These are phyloP conservation scores for Lentinus tigrinus DNA, from an alignment of 768 basidiomycete genomes.

Conservation along the genomic window DNA sequence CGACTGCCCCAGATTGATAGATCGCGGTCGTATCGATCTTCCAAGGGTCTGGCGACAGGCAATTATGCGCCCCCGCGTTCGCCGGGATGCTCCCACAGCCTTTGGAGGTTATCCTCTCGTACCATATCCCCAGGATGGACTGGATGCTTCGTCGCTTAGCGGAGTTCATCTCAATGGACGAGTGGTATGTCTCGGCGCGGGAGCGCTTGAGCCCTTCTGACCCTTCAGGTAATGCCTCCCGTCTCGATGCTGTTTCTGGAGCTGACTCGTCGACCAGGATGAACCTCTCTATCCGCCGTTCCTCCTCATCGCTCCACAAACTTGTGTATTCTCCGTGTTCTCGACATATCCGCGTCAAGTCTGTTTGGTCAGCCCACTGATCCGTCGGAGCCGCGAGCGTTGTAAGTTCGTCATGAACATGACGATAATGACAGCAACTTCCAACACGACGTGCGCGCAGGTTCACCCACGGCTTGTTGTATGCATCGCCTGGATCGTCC, in stretches of 20 bases:
- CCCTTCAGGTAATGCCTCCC: background rate
- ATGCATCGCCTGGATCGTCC: background rate
- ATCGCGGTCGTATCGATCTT: constrained; percentile 1
- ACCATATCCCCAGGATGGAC: too few relatives aligned
- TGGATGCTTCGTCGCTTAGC: too few relatives aligned
- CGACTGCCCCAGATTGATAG: background rate
- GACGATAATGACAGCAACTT: background rate
- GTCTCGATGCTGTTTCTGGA: background rate
- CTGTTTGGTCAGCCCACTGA: background rate
- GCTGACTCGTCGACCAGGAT: background rate
- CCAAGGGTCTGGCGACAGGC: background rate
- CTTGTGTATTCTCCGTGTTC: background rate
- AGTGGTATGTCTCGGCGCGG: background rate
- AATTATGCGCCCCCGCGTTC: background rate
- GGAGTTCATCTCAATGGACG: background rate
- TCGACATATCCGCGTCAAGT: background rate
- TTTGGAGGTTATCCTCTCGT: background rate
- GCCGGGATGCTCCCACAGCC: background rate
- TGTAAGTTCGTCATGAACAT: background rate
- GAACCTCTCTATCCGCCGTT: background rate
- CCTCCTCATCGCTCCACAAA: background rate
- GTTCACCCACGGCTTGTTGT: too few relatives aligned
- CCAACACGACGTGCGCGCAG: background rate
- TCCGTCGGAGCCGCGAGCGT: background rate
- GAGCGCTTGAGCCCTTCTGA: background rate